Evolutionary conservation across 805 yeast species (phyloP).

Genomic region (Huiozyma sinensis): DNA sequence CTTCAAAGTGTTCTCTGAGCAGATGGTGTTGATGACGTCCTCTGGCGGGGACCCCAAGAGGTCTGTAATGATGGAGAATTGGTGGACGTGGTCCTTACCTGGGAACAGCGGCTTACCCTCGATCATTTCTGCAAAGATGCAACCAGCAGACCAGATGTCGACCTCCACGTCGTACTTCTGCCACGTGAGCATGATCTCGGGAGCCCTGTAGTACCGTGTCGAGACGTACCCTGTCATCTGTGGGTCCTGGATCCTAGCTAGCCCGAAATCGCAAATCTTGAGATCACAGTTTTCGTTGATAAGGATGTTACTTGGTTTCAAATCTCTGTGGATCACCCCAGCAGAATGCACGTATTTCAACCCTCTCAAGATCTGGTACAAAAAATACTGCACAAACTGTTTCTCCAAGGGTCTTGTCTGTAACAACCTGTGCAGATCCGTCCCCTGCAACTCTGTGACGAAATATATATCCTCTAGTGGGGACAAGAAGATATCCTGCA

Average conservation of each 20-base stretch:
- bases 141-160: constrained; percentile 96
- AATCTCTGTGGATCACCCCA: constrained; percentile 82
- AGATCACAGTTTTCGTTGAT: constrained; percentile 86
- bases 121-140: constrained; percentile 95
- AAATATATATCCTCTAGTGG: constrained; percentile 94
- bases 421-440: constrained; percentile 84
- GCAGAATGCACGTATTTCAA: constrained; percentile 85
- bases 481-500: constrained; percentile 87
- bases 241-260: constrained; percentile 95
- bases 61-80: constrained; percentile 93
- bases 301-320: constrained; percentile 75
- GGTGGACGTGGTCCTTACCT: constrained; percentile 97
- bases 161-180: constrained; percentile 95
- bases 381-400: constrained; percentile 92
- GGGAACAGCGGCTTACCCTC: constrained; percentile 96
- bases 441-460: constrained; percentile 94
- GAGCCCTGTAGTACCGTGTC: constrained; percentile 92
- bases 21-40: constrained; percentile 92
- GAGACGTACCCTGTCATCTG: constrained; percentile 98
- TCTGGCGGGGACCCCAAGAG: constrained; percentile 91
- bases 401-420: constrained; percentile 90
- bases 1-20: constrained; percentile 87
- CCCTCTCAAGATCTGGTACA: constrained; percentile 88
- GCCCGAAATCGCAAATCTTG: constrained; percentile 87
- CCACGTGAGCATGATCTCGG: constrained; percentile 98